phyloP scores from a whole-genome alignment of 2,329 filamentous ascomycete genomes.

The Cordyceps farinosa region DNA sequence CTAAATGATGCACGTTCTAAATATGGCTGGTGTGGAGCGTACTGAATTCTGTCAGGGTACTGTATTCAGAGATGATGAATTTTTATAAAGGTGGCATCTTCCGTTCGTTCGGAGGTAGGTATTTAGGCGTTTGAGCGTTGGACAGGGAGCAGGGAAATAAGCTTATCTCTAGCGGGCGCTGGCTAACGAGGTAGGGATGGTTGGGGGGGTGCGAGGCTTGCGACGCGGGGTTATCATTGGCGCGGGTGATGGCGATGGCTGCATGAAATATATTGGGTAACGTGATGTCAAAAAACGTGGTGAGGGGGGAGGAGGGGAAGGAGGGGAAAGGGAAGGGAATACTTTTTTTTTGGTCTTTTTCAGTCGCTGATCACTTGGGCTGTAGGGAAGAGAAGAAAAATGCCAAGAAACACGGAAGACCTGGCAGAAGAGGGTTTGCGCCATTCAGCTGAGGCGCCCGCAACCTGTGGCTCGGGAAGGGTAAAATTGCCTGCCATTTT shows the following conservation, averaged over 20 bases:
- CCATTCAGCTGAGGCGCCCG: slow-evolving; percentile 1
- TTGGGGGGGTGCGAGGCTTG: background rate
- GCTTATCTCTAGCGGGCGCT: slow-evolving; percentile 1
- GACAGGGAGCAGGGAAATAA: background rate
- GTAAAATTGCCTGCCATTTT: no score
- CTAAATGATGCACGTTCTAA: no score
- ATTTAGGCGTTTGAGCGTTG: no score
- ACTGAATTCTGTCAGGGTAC: background rate
- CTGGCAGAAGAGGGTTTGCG: background rate
- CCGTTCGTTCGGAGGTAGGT: no score
- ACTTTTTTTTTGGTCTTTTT: background rate
- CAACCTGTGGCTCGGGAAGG: no score
- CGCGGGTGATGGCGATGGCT: background rate
- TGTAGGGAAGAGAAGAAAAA: background rate
- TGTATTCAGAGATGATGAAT: no score
- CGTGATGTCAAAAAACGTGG: background rate
- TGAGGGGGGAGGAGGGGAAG: no score
- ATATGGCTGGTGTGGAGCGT: no score
- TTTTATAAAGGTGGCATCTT: no score
- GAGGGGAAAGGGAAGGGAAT: background rate
- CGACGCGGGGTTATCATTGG: background rate
- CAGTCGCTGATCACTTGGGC: no score
- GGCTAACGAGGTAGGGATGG: background rate
- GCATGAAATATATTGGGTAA: background rate
- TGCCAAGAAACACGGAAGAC: background rate